phyloP scores from a whole-genome alignment of 257 asterid species.

The Salvia hispanica region DNA sequence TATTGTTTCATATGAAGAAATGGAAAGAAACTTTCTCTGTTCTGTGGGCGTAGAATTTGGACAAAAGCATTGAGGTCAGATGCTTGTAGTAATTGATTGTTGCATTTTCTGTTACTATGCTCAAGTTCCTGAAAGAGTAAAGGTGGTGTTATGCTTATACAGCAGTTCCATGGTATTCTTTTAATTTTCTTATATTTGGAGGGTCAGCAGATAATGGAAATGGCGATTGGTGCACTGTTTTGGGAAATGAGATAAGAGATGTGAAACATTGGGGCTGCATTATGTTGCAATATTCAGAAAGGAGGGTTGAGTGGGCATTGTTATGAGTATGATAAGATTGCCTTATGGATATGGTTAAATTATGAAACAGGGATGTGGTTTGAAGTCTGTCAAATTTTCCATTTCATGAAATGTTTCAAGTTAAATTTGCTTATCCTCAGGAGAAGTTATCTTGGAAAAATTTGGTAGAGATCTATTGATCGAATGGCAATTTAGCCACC shows the following conservation, averaged over 20 bases:
- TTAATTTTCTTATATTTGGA: constrained; percentile 22
- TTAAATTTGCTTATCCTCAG: constrained; percentile 10
- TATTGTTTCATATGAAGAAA: constrained; percentile 31
- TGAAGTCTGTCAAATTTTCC: constrained; percentile 24
- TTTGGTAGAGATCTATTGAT: neutral
- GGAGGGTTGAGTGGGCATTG: constrained; percentile 26
- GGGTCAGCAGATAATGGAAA: constrained; percentile 26
- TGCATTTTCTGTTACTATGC: constrained; percentile 13
- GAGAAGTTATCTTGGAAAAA: constrained; percentile 1
- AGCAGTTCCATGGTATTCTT: constrained; percentile 12
- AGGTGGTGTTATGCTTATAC: constrained; percentile 21
- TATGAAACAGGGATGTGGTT: constrained; percentile 5
- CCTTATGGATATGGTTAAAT: constrained; percentile 12
- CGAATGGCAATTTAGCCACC: neutral
- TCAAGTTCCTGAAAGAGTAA: constrained; percentile 33
- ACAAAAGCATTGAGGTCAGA: constrained; percentile 34
- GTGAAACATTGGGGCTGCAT: constrained; percentile 21
- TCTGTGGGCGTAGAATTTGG: constrained; percentile 38
- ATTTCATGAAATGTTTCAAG: constrained; percentile 15
- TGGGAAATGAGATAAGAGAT: neutral
- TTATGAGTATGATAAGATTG: constrained; percentile 14
- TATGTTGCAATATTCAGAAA: constrained; percentile 6
- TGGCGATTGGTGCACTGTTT: constrained; percentile 17
- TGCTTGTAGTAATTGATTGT: constrained; percentile 28
- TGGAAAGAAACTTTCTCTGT: constrained; percentile 30